Evolutionary conservation across 352 stramenopile species (phyloP).

Genomic region (Elongisporangium prolatum): DNA sequence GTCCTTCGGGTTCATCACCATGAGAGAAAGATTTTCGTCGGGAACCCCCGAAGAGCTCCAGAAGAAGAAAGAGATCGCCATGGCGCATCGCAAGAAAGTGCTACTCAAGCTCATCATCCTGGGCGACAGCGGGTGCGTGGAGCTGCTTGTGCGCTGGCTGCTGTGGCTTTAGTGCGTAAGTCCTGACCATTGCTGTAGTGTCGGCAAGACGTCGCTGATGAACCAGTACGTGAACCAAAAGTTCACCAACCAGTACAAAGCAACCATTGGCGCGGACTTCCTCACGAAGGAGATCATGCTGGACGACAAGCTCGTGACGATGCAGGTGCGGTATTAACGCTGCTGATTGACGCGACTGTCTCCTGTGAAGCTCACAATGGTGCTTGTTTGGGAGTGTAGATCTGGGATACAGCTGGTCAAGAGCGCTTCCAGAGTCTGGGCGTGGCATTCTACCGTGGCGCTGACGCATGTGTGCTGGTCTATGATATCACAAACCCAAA

Average conservation of each 20-base stretch:
- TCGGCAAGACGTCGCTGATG: constrained; percentile 99
- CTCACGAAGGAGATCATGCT: constrained; percentile 96
- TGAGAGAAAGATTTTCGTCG: not conserved
- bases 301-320: constrained; percentile 94
- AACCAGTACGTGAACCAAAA: constrained; percentile 99
- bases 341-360: not conserved
- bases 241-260: constrained; percentile 99
- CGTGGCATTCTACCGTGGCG: constrained; percentile 97
- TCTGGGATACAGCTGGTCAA: constrained; percentile 99
- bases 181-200: too few relatives aligned
- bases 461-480: constrained; percentile 97
- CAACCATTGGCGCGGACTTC: constrained; percentile 99
- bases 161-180: too few relatives aligned
- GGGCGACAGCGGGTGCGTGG: constrained; percentile 93
- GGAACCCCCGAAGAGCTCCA: not conserved
- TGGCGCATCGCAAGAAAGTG: constrained; percentile 94
- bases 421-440: constrained; percentile 98
- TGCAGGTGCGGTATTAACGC: constrained; percentile 59
- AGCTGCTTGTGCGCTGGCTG: constrained; percentile 1
- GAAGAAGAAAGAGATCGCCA: constrained; percentile 10
- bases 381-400: constrained; percentile 53
- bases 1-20: not conserved
- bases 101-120: constrained; percentile 98
- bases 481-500: constrained; percentile 99
- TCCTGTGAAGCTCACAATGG: not conserved